Conservation (phyloP, 805 yeast species). For the Cephaloascus albidus region DNA sequence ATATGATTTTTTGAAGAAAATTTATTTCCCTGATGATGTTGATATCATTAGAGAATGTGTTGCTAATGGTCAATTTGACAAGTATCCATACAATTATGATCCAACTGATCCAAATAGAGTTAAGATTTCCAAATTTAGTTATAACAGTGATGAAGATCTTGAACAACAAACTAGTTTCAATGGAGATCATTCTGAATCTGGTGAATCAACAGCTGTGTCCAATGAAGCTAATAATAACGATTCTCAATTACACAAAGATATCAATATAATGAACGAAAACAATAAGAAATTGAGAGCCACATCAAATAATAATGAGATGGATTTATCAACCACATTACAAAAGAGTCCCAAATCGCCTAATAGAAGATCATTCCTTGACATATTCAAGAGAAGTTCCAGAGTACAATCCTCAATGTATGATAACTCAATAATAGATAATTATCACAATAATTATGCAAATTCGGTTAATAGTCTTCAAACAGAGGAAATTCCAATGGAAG, state of each 20-base stretch:
- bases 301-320: slow-evolving; percentile 2
- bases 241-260: background rate
- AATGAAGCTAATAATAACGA: background rate
- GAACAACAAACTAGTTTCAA: slow-evolving; percentile 1
- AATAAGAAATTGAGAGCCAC: background rate
- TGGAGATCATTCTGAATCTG: slow-evolving; percentile 6
- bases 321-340: background rate
- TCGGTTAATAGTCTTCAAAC: slow-evolving; percentile 29
- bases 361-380: slow-evolving; percentile 21
- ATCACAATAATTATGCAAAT: slow-evolving; percentile 15
- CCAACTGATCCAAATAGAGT: slow-evolving; percentile 71
- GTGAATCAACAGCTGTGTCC: slow-evolving; percentile 7
- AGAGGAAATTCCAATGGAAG: slow-evolving; percentile 43
- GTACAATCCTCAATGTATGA: slow-evolving; percentile 11
- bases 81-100: slow-evolving; percentile 60
- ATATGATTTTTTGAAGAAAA: slow-evolving; percentile 43
- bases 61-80: slow-evolving; percentile 54
- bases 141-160: slow-evolving; percentile 1
- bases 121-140: slow-evolving; percentile 35
- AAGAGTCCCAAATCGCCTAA: slow-evolving; percentile 2
- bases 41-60: slow-evolving; percentile 72
- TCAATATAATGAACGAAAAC: background rate
- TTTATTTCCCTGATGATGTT: slow-evolving; percentile 54
- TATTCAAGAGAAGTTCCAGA: slow-evolving; percentile 25
- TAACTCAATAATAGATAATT: slow-evolving; percentile 22